These are phyloP conservation scores for Saccharomycopsis synnaedendra DNA, from an alignment of 805 yeast species.

Conservation along the genomic window DNA sequence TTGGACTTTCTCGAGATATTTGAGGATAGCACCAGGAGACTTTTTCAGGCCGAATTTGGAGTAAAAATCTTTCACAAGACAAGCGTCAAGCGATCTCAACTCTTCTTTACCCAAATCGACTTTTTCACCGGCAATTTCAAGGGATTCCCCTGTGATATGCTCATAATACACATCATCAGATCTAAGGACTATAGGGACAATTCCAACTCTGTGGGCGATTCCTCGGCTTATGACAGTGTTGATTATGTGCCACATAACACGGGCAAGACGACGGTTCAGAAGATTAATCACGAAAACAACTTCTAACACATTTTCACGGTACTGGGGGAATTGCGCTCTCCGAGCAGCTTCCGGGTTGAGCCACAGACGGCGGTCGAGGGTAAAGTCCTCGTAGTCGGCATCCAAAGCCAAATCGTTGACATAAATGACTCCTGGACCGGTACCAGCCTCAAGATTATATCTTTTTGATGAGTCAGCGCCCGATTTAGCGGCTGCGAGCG, in stretches of 20 bases:
- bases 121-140: conserved; percentile 16
- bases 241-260: conserved; percentile 37
- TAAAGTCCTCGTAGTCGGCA: conserved; percentile 34
- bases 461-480: conserved; percentile 10
- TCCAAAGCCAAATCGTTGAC: conserved; percentile 72
- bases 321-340: conserved; percentile 56
- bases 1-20: background rate
- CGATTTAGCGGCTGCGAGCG: conserved; percentile 13
- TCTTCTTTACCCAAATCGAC: conserved; percentile 15
- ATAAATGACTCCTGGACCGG: conserved; percentile 39
- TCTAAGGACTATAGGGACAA: conserved; percentile 46
- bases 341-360: conserved; percentile 25
- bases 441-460: conserved; percentile 6
- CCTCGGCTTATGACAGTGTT: conserved; percentile 40
- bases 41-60: background rate
- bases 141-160: conserved; percentile 13
- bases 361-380: conserved; percentile 36
- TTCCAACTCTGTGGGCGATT: conserved; percentile 71
- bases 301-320: conserved; percentile 66
- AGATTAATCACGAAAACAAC: conserved; percentile 59
- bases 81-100: conserved; percentile 17
- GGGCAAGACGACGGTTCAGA: conserved; percentile 38
- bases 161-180: conserved; percentile 16
- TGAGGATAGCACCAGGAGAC: background rate
- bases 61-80: conserved; percentile 14